Base-by-base conservation (phyloP, 1,139 yeast genomes). In the Sugiyamaella xylanicola region DNA sequence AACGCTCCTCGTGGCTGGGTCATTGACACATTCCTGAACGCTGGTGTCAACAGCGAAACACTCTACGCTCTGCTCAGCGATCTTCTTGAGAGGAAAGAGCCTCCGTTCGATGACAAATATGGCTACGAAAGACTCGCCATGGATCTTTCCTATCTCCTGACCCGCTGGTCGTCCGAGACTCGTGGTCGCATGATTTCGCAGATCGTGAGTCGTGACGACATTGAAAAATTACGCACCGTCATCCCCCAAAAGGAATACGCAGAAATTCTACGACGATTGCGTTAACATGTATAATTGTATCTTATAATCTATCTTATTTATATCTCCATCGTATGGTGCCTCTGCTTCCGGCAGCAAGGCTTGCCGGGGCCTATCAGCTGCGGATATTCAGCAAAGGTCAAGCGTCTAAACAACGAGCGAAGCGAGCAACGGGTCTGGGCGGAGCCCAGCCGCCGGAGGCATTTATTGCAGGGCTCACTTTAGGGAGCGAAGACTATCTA, bases 41-140 rank as follows among this genome's bases (percentile, higher is more conserved):
- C 91, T n/a, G 96, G 96, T 1, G 84, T 89, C 44, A 72, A 85
- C 8, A 72, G 85, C 8, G 92, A 86, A 58, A 85, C 84, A 63
- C 69, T 91, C 52, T 88, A 87, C 67, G 83, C 82, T 61, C 78
- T 83, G 21, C 72, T 90, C 67, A 84, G 80, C 64, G 87, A 87
- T 46, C 72, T 88, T 58, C 80, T 88, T 60, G 95, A 87, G 62
- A 67, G 73, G 11, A 63, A 65, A 17, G 74, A 72, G 48, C 64
- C 60, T 48, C 75, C 75, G n/a, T 70, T 70, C 55, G 69, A 67
- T 51, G 68, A 65, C 21, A 55, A 53, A 9, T 48, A 49, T 13
- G 66, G 64, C 15, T 60, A 62, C 51, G 57, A 57, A 20, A 54
- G 58, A 47, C 59, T 70, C 25, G 72, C 70, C 8, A 50, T 54